These are phyloP conservation scores for Ophiostoma himal-ulmi DNA, from an alignment of 2,329 filamentous ascomycete species.

Conservation along the genomic window DNA sequence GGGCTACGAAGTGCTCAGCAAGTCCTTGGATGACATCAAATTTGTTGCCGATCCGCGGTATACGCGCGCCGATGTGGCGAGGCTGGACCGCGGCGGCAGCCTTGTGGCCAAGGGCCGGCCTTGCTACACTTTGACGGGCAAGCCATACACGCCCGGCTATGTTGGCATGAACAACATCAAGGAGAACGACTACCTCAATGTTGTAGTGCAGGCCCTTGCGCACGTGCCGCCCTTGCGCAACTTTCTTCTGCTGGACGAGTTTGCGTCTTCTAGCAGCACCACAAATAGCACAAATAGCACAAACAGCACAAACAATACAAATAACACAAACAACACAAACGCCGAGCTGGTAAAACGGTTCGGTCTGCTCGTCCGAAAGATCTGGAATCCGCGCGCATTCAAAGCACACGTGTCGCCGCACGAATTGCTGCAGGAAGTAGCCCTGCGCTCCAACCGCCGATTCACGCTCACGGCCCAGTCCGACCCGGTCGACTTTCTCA, in stretches of 20 bases:
- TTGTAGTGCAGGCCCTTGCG: conserved; percentile 82
- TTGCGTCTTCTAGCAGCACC: conserved; percentile 39
- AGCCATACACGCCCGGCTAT: conserved; percentile 86
- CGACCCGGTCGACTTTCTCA: conserved; percentile 92
- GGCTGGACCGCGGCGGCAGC: conserved; percentile 56
- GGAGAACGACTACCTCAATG: conserved; percentile 97
- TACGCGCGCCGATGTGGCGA: conserved; percentile 69
- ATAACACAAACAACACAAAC: conserved; percentile 36
- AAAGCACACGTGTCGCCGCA: conserved; percentile 95
- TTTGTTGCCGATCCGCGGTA: conserved; percentile 92
- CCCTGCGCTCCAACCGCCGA: conserved; percentile 81
- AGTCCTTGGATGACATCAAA: conserved; percentile 95
- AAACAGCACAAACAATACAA: neutral
- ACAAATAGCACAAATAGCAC: neutral
- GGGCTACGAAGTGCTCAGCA: conserved; percentile 92
- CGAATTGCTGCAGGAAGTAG: conserved; percentile 92
- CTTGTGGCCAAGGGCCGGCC: conserved; percentile 32
- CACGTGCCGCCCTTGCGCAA: conserved; percentile 88
- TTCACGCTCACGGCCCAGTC: conserved; percentile 88
- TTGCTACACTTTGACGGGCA: conserved; percentile 72
- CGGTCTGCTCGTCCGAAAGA: conserved; percentile 85
- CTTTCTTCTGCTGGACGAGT: conserved; percentile 82
- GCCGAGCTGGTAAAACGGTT: conserved; percentile 84
- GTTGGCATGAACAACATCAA: conserved; percentile 99
- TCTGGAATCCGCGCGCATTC: conserved; percentile 97